Percentiles rank a stretch among this genome's conserved stretches.
phyloP scores from a whole-genome alignment of 257 asterid genomes.

The Henckelia pumila region DNA sequence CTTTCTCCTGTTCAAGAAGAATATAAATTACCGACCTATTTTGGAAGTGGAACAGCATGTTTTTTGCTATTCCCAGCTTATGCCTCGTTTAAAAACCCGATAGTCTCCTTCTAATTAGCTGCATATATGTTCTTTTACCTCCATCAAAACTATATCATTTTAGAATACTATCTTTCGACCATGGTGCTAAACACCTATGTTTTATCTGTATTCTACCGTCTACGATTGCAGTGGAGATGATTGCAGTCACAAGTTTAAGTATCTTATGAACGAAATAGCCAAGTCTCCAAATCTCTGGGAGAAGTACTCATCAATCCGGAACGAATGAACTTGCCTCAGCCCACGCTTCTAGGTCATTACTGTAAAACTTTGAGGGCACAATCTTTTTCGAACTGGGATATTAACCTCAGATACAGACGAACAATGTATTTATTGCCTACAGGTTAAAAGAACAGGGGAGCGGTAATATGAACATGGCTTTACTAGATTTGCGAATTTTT shows the following conservation, averaged over 20 bases:
- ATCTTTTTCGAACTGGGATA: constrained; percentile 1
- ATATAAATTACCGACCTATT: not conserved
- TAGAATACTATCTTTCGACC: not conserved
- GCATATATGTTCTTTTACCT: not conserved
- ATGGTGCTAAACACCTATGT: constrained; percentile 1
- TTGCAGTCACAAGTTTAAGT: constrained; percentile 92
- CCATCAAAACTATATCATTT: not conserved
- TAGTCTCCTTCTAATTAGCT: not conserved
- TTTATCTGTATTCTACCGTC: not conserved
- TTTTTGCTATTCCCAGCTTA: not conserved
- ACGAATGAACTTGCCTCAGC: constrained; percentile 46
- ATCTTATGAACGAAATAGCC: constrained; percentile 74
- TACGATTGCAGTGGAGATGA: constrained; percentile 82
- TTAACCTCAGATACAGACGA: constrained; percentile 5
- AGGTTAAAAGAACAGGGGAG: constrained; percentile 11
- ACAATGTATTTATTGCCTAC: constrained; percentile 3
- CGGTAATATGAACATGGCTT: constrained; percentile 1
- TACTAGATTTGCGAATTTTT: constrained; percentile 14
- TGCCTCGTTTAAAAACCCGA: not conserved
- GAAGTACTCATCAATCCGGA: constrained; percentile 79
- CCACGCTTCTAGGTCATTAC: not conserved
- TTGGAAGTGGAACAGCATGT: not conserved
- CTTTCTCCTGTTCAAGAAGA: not conserved
- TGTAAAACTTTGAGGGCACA: constrained; percentile 10
- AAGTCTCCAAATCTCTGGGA: constrained; percentile 67